phyloP scores from a whole-genome alignment of 352 stramenopile species.

The Elongisporangium senticosum region DNA sequence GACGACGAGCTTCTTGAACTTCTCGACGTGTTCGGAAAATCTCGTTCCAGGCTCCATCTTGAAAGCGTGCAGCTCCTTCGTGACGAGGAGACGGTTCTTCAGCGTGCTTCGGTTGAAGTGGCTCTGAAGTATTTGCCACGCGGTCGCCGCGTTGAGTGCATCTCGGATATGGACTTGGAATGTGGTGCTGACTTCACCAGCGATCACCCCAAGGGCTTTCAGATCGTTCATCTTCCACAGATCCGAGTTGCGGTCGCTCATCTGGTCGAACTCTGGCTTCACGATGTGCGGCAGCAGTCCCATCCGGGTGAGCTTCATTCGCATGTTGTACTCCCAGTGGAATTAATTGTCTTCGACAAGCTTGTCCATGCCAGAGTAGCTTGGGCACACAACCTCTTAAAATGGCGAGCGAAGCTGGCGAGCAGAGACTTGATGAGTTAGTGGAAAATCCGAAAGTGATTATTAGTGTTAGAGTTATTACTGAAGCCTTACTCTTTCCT shows the following conservation, averaged over 20 bases:
- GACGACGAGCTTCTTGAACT: constrained; percentile 18
- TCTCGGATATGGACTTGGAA: constrained; percentile 14
- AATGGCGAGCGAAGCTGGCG: neutral
- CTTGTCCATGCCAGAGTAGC: constrained; percentile 6
- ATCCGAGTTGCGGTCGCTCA: constrained; percentile 1
- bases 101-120: constrained; percentile 21
- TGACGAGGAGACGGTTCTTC: constrained; percentile 20
- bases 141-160: constrained; percentile 7
- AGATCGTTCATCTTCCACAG: constrained; percentile 14
- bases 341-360: constrained; percentile 22
- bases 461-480: neutral
- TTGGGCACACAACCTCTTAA: constrained; percentile 14
- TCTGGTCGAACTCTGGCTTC: constrained; percentile 11
- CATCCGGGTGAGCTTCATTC: constrained; percentile 13
- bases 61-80: constrained; percentile 16
- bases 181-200: constrained; percentile 8
- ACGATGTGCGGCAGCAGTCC: constrained; percentile 9
- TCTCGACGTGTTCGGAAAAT: constrained; percentile 15
- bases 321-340: constrained; percentile 29
- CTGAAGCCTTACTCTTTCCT: too few species aligned
- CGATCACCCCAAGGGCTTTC: constrained; percentile 22
- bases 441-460: constrained; percentile 6
- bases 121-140: constrained; percentile 10
- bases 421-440: neutral
- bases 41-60: constrained; percentile 11